phyloP scores from a whole-genome alignment of 1,284 basidiomycete genomes.

The Puccinia horiana region DNA sequence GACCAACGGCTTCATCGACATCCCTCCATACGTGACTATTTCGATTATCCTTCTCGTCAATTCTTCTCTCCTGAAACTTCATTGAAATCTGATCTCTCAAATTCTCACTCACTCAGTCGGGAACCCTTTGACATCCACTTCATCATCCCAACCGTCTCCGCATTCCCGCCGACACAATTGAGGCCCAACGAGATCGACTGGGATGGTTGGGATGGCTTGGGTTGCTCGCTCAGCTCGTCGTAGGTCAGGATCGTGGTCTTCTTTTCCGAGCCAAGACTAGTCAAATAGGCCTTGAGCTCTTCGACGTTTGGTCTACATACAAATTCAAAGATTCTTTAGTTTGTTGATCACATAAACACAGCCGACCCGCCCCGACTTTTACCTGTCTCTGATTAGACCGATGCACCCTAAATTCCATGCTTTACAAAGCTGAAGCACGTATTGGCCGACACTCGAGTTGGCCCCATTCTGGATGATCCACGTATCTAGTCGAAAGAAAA shows the following conservation, averaged over 20 bases:
- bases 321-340: conserved; percentile 58
- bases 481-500: background rate
- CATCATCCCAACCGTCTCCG: conserved; percentile 69
- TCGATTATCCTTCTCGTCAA: background rate
- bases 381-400: conserved; percentile 75
- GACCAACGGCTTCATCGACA: conserved; percentile 76
- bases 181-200: conserved; percentile 68
- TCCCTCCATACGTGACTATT: conserved; percentile 77
- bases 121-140: conserved; percentile 64
- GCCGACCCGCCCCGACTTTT: conserved; percentile 61
- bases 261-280: background rate
- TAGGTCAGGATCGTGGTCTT: conserved; percentile 30
- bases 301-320: conserved; percentile 58
- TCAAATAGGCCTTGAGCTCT: conserved; percentile 19
- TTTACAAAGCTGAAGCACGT: conserved; percentile 55
- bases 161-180: conserved; percentile 73
- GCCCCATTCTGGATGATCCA: conserved; percentile 75
- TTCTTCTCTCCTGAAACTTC: background rate
- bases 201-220: conserved; percentile 32
- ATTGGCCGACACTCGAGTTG: conserved; percentile 59
- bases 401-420: conserved; percentile 68
- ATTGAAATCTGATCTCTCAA: background rate
- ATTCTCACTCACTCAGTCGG: conserved; percentile 30
- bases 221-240: conserved; percentile 62
- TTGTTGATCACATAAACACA: conserved; percentile 61